phyloP scores from a whole-genome alignment of 1,139 yeast species.

The Pichia sp. region DNA sequence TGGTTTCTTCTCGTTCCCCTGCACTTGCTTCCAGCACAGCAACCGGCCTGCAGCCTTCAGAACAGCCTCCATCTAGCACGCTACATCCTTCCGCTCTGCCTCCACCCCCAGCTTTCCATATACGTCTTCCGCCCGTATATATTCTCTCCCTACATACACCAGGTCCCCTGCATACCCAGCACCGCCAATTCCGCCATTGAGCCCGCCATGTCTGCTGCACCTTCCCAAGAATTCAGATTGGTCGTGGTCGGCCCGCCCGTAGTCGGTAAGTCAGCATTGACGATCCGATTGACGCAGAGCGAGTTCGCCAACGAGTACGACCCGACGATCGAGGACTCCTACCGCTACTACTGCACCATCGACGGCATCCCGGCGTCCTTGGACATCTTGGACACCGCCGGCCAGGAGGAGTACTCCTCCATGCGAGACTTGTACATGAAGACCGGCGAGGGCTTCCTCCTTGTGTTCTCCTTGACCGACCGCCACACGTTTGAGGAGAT shows the following conservation, averaged over 20 bases:
- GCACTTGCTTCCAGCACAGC: too few species aligned
- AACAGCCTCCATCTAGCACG: too few species aligned
- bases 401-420: conserved; percentile 95
- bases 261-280: conserved; percentile 94
- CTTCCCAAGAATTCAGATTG: conserved; percentile 66
- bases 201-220: background rate
- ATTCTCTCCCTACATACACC: background rate
- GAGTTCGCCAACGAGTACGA: conserved; percentile 95
- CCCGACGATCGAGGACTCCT: conserved; percentile 90
- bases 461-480: conserved; percentile 89
- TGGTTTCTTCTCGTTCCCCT: too few species aligned
- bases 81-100: too few species aligned
- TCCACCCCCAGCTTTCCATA: too few species aligned
- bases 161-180: too few species aligned
- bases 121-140: background rate
- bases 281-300: conserved; percentile 84
- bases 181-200: too few species aligned
- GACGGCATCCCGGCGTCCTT: conserved; percentile 48
- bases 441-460: conserved; percentile 77
- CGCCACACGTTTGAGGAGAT: conserved; percentile 79
- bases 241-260: conserved; percentile 99
- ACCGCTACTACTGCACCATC: conserved; percentile 52
- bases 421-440: conserved; percentile 82
- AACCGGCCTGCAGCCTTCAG: too few species aligned
- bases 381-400: conserved; percentile 93